Base-by-base conservation (phyloP, 805 yeast genomes). In the Hanseniaspora meyeri region DNA sequence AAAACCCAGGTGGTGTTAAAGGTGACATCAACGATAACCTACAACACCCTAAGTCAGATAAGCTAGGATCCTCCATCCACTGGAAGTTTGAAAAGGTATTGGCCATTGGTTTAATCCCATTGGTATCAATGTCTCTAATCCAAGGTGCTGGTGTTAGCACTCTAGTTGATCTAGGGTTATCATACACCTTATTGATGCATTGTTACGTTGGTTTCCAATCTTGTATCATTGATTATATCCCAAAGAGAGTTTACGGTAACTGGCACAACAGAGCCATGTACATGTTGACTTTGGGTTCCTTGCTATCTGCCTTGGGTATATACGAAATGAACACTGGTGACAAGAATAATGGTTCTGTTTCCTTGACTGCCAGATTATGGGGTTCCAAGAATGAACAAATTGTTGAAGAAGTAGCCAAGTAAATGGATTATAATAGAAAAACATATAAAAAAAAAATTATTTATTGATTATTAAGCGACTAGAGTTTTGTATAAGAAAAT, bases 21-120 rank as follows among this genome's bases (percentile, higher is more conserved):
- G 97, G 97, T n/a, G 81, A 90, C 7, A 95, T 90, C 50, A 93
- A 91, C 70, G 97, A 93, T 60, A 89, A 97, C 16, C 85, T 77
- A 64, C 71, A 73, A 37, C 72, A 80, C 16, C 97, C 97, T 42
- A 69, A 74, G 43, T 68, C 82, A 5, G 74, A 78, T 64, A 79
- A 75, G 61, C 65, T 74, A 51, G 90, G 88, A 65, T 97, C 97
- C 49, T 85, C 95, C 27, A 77, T 80, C 68, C 97, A 90, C 74
- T 91, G 98, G 98, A 74, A 86, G n/a, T 82, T 83, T 63, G 98
- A 91, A 75, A 80, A 87, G 62, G 64, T 79, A 4, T 72, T 88
- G 38, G 76, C 95, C 3, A 68, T 83, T 17, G 80, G 83, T 11
- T 73, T 90, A 68, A 77, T 88, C 27, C 98, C 98, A 36, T 72